phyloP scores from a whole-genome alignment of 352 stramenopile genomes.

The Phytophthora boehmeriae region DNA sequence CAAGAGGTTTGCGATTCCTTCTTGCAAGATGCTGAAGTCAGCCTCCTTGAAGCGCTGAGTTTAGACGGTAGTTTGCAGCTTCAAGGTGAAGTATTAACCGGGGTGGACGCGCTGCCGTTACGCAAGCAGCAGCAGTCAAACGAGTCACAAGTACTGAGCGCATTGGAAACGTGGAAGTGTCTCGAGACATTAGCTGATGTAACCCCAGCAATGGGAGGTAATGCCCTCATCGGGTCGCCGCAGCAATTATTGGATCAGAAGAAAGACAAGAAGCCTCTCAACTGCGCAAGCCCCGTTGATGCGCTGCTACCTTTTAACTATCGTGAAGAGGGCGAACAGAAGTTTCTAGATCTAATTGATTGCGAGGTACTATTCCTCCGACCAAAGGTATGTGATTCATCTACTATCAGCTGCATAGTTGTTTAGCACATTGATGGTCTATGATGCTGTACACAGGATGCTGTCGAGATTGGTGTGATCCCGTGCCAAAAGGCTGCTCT shows the following conservation, averaged over 20 bases:
- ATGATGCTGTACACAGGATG: constrained; percentile 31
- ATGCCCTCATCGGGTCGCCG: constrained; percentile 39
- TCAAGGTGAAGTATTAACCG: background rate
- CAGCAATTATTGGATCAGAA: constrained; percentile 51
- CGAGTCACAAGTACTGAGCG: constrained; percentile 43
- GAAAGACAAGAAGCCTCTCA: constrained; percentile 39
- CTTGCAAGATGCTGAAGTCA: constrained; percentile 29
- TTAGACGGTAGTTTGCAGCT: constrained; percentile 48
- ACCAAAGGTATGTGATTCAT: constrained; percentile 53
- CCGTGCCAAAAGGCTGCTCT: constrained; percentile 56
- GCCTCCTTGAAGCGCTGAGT: constrained; percentile 42
- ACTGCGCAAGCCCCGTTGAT: constrained; percentile 61
- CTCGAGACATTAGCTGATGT: constrained; percentile 58
- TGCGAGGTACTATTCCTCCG: constrained; percentile 52
- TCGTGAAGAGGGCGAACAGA: constrained; percentile 55
- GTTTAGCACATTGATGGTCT: background rate
- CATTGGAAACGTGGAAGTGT: constrained; percentile 72
- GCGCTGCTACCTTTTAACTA: constrained; percentile 70
- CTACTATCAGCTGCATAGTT: background rate
- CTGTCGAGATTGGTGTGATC: constrained; percentile 76
- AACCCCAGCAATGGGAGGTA: constrained; percentile 25
- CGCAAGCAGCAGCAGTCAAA: background rate
- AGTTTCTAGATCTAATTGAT: constrained; percentile 73
- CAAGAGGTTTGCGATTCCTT: constrained; percentile 48
- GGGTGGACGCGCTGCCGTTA: background rate